Evolutionary conservation across 208 protist genomes (phyloP), one percentile per base, ranked within the genome.

Genomic region (Leishmania tarentolae): DNA sequence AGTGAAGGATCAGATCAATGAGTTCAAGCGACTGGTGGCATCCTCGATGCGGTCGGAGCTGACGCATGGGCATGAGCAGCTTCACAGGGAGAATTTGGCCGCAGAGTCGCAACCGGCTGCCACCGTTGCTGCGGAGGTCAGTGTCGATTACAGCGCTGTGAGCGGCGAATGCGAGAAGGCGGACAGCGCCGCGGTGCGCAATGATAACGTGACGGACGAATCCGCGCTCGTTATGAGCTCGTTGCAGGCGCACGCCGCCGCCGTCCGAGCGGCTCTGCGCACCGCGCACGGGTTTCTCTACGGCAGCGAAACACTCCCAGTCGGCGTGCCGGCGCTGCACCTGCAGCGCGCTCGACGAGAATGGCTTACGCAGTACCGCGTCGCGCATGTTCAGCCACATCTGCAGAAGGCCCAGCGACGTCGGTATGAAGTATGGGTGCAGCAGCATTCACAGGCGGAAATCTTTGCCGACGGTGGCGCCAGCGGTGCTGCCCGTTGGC

Each of bases 11-110:
- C 77, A 94, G 37, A 63, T 87, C 31, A 76, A 81, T n/a, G 79
- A 89, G 50, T 82, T 90, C 53, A 88, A 87, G 73, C 87, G 82
- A 40, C 80, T 89, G 17, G 87, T 92, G 19, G 76, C 65, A 11
- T 73, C 82, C 15, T 82, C 82, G 19, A 86, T 92, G 66, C 72
- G 68, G 31, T 75, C 83, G n/a, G 88, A 92, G 86, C 79, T 83
- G 70, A 53, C 40, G 21, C 75, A 68, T 15, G 59, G 19, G 35
- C 47, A 68, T 17, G 56, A 40, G 42, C 31, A n/a, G 46, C 21
- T 24, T 21, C 52, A 11, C 37, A 28, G 24, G 37, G 78, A 31
- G 40, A 31, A 24, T 11, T 37, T 57, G 0, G 46, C 59, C 4
- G 24, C 76, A 2, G 61, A 56, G 11, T 52, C 7, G 9, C 72